Evolutionary conservation across 306 rosid genomes (phyloP).

Genomic region (Corylus heterophylla): DNA sequence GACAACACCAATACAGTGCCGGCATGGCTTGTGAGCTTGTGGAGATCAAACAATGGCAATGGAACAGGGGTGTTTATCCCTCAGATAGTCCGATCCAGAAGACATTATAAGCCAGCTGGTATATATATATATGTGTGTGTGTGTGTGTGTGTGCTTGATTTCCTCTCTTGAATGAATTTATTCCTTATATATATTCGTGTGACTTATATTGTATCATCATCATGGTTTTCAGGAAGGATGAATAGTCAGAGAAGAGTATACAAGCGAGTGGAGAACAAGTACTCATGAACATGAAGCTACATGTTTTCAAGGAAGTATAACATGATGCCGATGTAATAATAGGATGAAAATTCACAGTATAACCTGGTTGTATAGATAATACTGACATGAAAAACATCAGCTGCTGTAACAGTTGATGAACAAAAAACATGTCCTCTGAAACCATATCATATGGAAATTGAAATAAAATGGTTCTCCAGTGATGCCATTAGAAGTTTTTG

Average conservation of each 20-base stretch:
- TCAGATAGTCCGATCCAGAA: conserved; percentile 34
- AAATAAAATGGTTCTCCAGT: neutral
- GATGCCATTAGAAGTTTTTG: neutral
- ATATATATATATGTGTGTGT: too few species aligned
- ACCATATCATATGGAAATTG: neutral
- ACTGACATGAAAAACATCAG: neutral
- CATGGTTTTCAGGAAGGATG: neutral
- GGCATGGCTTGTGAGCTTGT: conserved; percentile 43
- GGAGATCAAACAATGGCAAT: conserved; percentile 36
- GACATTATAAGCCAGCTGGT: conserved; percentile 40
- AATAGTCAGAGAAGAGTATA: conserved; percentile 20
- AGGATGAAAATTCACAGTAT: neutral
- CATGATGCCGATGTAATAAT: neutral
- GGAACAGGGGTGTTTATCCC: conserved; percentile 90
- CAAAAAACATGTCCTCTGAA: neutral
- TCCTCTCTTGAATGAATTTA: neutral
- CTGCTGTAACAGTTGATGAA: neutral
- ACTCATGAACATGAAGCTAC: conserved; percentile 20
- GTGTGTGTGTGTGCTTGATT: neutral
- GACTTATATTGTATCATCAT: neutral
- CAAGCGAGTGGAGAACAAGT: conserved; percentile 40
- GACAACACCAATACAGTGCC: conserved; percentile 36
- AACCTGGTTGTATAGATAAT: neutral
- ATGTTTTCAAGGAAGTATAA: neutral
- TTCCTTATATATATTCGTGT: neutral